phyloP scores from a whole-genome alignment of 2,329 filamentous ascomycete species.

The Zasmidium cellare region DNA sequence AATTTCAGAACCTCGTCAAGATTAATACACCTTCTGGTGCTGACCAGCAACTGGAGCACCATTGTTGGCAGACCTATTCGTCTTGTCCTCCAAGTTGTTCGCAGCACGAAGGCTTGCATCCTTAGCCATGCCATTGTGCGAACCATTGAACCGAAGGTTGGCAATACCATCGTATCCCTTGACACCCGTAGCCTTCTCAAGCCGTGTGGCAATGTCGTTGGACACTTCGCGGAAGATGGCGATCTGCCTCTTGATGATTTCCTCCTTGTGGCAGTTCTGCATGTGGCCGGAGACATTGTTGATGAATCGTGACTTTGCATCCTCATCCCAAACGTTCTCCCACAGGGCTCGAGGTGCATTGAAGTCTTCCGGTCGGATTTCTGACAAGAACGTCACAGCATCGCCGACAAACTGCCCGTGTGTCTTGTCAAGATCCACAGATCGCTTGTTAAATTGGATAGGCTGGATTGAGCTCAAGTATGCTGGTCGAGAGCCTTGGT shows the following conservation, averaged over 20 bases:
- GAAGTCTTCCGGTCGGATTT: conserved; percentile 56
- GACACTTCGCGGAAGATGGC: conserved; percentile 65
- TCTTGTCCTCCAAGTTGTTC: conserved; percentile 47
- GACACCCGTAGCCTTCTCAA: conserved; percentile 64
- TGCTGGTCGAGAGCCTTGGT: conserved; percentile 61
- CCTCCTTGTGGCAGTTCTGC: conserved; percentile 57
- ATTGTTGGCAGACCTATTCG: conserved; percentile 17
- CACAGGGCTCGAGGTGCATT: conserved; percentile 59
- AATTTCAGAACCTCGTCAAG: not conserved
- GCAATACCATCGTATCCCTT: conserved; percentile 61
- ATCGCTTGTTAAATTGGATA: conserved; percentile 49
- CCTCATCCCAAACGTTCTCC: conserved; percentile 63
- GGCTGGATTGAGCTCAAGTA: conserved; percentile 58
- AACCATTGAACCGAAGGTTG: conserved; percentile 59
- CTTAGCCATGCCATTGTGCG: conserved; percentile 61
- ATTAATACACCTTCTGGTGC: conserved; percentile 15
- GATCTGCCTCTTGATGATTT: conserved; percentile 65
- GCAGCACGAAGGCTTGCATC: conserved; percentile 48
- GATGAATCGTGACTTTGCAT: conserved; percentile 59
- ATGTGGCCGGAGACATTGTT: conserved; percentile 63
- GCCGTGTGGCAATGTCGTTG: conserved; percentile 55
- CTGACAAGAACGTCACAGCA: conserved; percentile 52
- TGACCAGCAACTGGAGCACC: conserved; percentile 19
- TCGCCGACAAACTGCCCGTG: conserved; percentile 53
- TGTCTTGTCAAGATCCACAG: conserved; percentile 49